phyloP scores from a whole-genome alignment of 2,329 filamentous ascomycete species.

The Chalara sp. region DNA sequence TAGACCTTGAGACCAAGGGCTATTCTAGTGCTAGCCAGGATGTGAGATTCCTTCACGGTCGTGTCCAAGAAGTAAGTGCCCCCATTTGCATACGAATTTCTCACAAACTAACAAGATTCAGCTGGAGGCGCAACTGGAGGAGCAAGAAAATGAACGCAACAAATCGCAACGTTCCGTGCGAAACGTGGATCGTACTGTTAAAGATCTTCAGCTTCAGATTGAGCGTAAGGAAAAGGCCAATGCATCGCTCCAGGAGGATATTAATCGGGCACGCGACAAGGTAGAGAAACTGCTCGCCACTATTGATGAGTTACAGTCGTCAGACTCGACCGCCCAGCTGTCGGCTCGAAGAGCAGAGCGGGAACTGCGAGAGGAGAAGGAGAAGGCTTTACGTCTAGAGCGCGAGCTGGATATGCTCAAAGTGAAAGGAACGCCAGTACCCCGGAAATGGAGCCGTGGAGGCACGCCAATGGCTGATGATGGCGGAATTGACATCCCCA shows the following conservation, averaged over 20 bases:
- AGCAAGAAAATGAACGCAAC: conserved; percentile 70
- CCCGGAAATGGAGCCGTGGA: conserved; percentile 50
- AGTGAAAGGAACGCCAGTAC: conserved; percentile 66
- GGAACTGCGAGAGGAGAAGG: conserved; percentile 81
- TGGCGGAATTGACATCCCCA: conserved; percentile 46
- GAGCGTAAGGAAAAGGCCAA: conserved; percentile 90
- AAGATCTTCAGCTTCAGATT: conserved; percentile 86
- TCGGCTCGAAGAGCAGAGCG: conserved; percentile 79
- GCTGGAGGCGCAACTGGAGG: conserved; percentile 83
- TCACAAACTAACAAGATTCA: conserved; percentile 33
- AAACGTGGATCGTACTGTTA: conserved; percentile 88
- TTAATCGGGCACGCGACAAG: conserved; percentile 81
- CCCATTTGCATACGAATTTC: not conserved
- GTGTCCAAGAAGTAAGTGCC: conserved; percentile 80
- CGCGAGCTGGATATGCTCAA: conserved; percentile 52
- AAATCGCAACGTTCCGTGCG: conserved; percentile 82
- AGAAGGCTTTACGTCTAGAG: conserved; percentile 75
- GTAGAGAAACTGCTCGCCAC: conserved; percentile 81
- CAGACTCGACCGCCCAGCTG: conserved; percentile 76
- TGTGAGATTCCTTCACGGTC: conserved; percentile 87
- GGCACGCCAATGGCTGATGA: conserved; percentile 24
- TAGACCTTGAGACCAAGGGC: conserved; percentile 94
- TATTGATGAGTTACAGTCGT: conserved; percentile 89
- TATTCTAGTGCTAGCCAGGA: conserved; percentile 93
- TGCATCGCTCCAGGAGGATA: conserved; percentile 72